Conservation (phyloP, 768 basidiomycete species). For the Aureoboletus auriporus region DNA sequence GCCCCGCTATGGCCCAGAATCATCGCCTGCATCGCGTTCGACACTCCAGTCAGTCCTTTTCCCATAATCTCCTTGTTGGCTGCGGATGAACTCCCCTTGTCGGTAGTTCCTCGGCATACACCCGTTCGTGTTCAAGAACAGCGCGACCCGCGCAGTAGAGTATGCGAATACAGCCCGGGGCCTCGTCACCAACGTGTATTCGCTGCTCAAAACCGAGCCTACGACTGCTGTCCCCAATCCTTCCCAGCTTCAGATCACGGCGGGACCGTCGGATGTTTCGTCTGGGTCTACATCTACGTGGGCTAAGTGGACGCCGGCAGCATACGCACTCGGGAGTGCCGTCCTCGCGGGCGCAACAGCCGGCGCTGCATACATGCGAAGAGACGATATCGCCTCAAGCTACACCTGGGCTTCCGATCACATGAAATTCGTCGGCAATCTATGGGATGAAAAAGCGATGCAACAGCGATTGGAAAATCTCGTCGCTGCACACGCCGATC, state of each 20-base stretch:
- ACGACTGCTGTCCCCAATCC: constrained; percentile 26
- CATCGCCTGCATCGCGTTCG: constrained; percentile 80
- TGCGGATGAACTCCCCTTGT: constrained; percentile 3
- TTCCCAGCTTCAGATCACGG: constrained; percentile 30
- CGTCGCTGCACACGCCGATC: constrained; percentile 52
- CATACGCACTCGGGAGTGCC: constrained; percentile 69
- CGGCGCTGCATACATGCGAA: constrained; percentile 78
- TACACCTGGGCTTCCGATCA: constrained; percentile 82
- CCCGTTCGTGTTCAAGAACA: constrained; percentile 81
- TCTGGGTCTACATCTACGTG: constrained; percentile 38
- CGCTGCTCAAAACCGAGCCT: constrained; percentile 48
- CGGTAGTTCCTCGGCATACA: constrained; percentile 82
- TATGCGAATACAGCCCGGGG: constrained; percentile 65
- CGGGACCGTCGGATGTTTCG: constrained; percentile 18
- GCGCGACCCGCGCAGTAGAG: constrained; percentile 67
- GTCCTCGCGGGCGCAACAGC: constrained; percentile 79
- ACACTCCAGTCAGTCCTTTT: constrained; percentile 70
- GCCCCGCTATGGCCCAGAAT: constrained; percentile 87
- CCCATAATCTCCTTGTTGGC: neutral
- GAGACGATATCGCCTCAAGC: constrained; percentile 67
- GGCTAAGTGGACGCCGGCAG: constrained; percentile 66
- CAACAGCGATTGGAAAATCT: constrained; percentile 58
- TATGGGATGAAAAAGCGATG: constrained; percentile 77
- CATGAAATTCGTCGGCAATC: constrained; percentile 80
- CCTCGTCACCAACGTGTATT: constrained; percentile 57